Evolutionary conservation across 495 filamentous ascomycete species (phyloP), one percentile per base, ranked within the genome.

Genomic region (Rostrohypoxylon terebratum): DNA sequence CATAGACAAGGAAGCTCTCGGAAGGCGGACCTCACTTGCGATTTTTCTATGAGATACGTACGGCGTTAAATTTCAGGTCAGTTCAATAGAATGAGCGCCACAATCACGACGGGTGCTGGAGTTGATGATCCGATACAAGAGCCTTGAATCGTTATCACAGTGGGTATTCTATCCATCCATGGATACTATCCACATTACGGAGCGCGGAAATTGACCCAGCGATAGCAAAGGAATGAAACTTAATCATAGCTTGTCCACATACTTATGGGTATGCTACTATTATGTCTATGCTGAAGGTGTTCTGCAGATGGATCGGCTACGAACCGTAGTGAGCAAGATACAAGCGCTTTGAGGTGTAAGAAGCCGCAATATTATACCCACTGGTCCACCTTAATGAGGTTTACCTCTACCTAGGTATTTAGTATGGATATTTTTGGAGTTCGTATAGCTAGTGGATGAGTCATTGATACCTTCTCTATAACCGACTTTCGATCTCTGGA

Each of bases 51-150:
- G 4, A 45, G n/a, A 20, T 28, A 28, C 25, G 2, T 28, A 28
- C 42, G 6, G 18, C 20, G 14, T 45, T 20, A 18, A 45, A 5
- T 45, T 18, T 45, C 18, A 4, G 13, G 4, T 42, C n/a, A n/a
- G 38, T 11, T 42, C 38, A 42, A n/a, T 42, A n/a, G 38, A 42
- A 1, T 42, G 34, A 42, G 38, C 38, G 38, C 38, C 38, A 42
- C 38, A 42, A 42, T 14, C 11, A 42, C n/a, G 14, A 1, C 38
- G 38, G 38, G n/a, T 42, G 38, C 38, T 42, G 14, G 11, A 20
- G 42, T 4, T 45, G 42, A 45, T 45, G 42, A 45, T 45, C 42
- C n/a, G 16, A 45, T 45, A 45, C 20, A 45, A 45, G 42, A 45
- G 42, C 42, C 16, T 20, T 18, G 8, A 45, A 45, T 45, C 42